Base-by-base conservation (phyloP, 345 rosid genomes). In the Gossypium rotundifolium region DNA sequence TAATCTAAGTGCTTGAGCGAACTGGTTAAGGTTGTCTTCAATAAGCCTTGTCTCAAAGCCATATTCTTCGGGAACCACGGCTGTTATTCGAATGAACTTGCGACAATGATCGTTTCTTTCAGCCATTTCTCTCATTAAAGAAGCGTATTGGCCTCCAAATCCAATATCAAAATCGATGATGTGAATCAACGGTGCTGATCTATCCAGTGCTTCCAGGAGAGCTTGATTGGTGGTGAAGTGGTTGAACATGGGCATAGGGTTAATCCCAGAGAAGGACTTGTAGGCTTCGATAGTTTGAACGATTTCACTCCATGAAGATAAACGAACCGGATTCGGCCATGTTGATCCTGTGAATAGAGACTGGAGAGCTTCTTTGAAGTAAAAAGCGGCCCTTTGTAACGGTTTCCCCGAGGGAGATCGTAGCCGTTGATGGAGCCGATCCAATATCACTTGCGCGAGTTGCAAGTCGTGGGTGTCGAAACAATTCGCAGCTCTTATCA, bases 111-210 rank as follows among this genome's bases (percentile, higher is more conserved):
- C 46, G 7, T 83, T 76, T 76, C 82, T 84, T 64, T 91, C 98
- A 0, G 89, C 87, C 33, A 96, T 80, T 77, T 91, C 98, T 64
- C 87, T 85, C 91, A 93, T 84, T 55, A 96, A 81, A 11, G 96
- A 96, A 16, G 99, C 92, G 78, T 96, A 96, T 49, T 93, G 98
- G 40, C 94, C 92, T 9, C 98, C 99, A 46, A 93, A 81, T 14
- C 98, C 99, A 70, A 96, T 89, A 23, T 96, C 97, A 49, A 96
- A 96, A 68, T 96, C 99, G 17, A 96, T 84, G 44, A 96, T 83
- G 76, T 93, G 99, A 25, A 96, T 75, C 71, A 90, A 85, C 59
- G 86, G 86, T 2, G 84, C 65, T 5, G 88, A 77, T 17, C 89
- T 88, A 23, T 80, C 86, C 0, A 96, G 60, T 3, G 97, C 79